Base-by-base conservation (phyloP, 805 yeast species). In the Wickerhamiella occidentalis region DNA sequence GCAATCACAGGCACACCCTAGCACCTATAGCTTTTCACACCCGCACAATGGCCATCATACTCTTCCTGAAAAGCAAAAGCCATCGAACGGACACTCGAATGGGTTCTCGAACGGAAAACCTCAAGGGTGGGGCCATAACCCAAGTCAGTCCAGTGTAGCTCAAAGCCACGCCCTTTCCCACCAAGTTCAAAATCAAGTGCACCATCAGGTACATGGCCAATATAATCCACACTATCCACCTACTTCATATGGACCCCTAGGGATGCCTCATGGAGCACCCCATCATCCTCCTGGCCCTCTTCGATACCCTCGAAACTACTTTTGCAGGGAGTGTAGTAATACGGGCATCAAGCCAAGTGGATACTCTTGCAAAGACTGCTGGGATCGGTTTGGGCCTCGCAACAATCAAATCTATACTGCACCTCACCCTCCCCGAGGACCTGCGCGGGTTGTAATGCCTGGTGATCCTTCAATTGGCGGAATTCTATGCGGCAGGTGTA, bases 381-480 rank as follows among this genome's bases (percentile, higher is more conserved):
- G 48, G 48, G 43, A 25, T 9, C 18, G 28, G 43, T 45, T 45
- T 28, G 48, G 48, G 3, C 48, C 48, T 13, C 42, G 48, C 26
- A 45, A 37, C 37, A 45, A 25, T 19, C 23, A 28, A 15, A 29
- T 45, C 9, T 26, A 9, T 2, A 9, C 26, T 5, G 26, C 29
- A 33, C 28, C 43, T 2, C 22, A 17, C 37, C 29, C 35, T 28
- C 43, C 30, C 12, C 33, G 21, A 41, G 41, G 41, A n/a, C 47
- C 33, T 22, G 46, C 28, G 7, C 21, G 47, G 9, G 48, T 35
- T 11, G 48, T 45, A 5, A 18, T 9, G 29, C 48, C 48, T 3
- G 48, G 48, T 4, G 48, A 45, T 21, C 48, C 48, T 3, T 29
- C 43, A 11, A 35, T 45, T 6, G 48, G 48, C 4, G 48, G 48